Evolutionary conservation across 2,329 filamentous ascomycete genomes (phyloP).

Genomic region (Arthrobotrys pseudoclavata): DNA sequence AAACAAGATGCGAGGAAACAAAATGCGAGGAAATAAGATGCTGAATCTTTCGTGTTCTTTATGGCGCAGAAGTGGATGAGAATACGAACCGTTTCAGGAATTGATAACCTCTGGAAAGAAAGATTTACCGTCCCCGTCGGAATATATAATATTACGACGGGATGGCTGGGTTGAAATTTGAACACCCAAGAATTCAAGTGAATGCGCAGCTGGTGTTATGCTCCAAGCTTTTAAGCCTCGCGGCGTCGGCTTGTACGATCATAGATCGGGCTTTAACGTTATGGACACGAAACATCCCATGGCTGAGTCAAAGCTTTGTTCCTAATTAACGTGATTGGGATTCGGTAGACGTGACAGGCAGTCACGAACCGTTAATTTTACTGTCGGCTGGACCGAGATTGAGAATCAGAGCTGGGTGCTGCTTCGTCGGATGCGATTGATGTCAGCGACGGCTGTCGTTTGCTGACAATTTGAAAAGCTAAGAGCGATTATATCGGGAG

Average conservation of each 20-base stretch:
- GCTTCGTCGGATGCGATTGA: constrained; percentile 51
- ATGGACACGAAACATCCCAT: constrained; percentile 44
- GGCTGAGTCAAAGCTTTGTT: constrained; percentile 21
- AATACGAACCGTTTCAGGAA: constrained; percentile 54
- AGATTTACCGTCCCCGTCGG: constrained; percentile 42
- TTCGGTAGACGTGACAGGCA: too few relatives aligned
- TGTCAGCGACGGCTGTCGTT: constrained; percentile 50
- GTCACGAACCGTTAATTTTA: not conserved
- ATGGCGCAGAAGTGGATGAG: constrained; percentile 40
- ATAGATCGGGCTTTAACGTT: constrained; percentile 41
- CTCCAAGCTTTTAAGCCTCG: constrained; percentile 30
- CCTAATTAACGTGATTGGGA: too few relatives aligned
- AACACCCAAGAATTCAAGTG: constrained; percentile 1
- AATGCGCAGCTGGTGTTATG: not conserved
- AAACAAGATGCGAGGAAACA: not conserved
- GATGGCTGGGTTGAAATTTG: constrained; percentile 44
- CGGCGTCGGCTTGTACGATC: constrained; percentile 30
- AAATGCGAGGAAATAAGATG: not conserved
- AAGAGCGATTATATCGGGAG: constrained; percentile 46
- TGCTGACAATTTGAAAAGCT: constrained; percentile 41
- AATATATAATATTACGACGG: constrained; percentile 34
- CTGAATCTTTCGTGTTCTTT: constrained; percentile 42
- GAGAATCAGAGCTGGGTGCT: constrained; percentile 12
- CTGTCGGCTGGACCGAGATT: constrained; percentile 54
- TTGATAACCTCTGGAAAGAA: constrained; percentile 42